A percentile compares a stretch with the other conserved stretches of the same genome.
Evolutionary conservation across 441 rosid genomes (phyloP).

Genomic region (Adansonia rubrostipa): DNA sequence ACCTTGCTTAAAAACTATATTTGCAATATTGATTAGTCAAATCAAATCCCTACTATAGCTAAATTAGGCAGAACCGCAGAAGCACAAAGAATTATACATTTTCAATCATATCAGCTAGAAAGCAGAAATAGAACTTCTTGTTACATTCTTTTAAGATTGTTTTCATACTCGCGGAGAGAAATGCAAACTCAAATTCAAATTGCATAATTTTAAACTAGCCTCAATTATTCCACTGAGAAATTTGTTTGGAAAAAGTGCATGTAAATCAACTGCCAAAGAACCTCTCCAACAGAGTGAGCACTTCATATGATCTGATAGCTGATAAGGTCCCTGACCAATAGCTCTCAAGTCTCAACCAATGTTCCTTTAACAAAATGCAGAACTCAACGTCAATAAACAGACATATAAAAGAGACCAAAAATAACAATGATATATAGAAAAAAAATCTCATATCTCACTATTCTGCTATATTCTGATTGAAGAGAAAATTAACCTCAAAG

Average conservation of each 20-base stretch:
- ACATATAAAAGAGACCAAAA: neutral
- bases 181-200: slow-evolving; percentile 5
- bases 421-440: neutral
- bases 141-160: neutral
- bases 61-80: neutral
- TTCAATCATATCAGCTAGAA: neutral
- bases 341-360: slow-evolving; percentile 15
- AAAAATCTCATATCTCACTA: neutral
- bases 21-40: slow-evolving; percentile 7
- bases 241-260: slow-evolving; percentile 24
- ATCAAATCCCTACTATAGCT: neutral
- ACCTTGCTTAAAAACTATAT: neutral
- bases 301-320: slow-evolving; percentile 38
- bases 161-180: neutral
- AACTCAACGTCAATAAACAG: neutral
- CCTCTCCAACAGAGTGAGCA: slow-evolving; percentile 32
- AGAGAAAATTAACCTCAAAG: neutral
- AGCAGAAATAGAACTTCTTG: slow-evolving; percentile 2
- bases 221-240: slow-evolving; percentile 27
- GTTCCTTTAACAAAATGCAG: slow-evolving; percentile 31
- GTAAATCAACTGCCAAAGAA: slow-evolving; percentile 31
- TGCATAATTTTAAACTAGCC: slow-evolving; percentile 25
- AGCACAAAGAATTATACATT: neutral
- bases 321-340: slow-evolving; percentile 7
- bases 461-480: neutral